These are phyloP conservation scores for Candida sanyaensis DNA, from an alignment of 1,139 yeast genomes.

Conservation along the genomic window DNA sequence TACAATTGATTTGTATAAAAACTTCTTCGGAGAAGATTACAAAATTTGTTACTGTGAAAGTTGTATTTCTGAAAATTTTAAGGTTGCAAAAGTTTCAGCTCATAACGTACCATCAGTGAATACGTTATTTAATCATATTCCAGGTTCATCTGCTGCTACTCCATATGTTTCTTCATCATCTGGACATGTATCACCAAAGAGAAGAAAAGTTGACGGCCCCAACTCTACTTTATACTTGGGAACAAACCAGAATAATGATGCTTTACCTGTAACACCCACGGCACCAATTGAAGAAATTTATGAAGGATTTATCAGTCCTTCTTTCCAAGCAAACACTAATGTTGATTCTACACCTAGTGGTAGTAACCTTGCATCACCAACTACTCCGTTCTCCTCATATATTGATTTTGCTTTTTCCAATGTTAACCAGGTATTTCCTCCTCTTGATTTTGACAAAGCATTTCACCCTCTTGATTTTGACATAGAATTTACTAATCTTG, in stretches of 20 bases:
- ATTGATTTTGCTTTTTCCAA: background rate
- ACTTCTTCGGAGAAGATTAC: conserved; percentile 1
- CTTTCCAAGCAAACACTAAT: background rate
- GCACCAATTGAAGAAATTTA: conserved; percentile 2
- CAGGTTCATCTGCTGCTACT: background rate
- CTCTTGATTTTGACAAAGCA: too few species aligned
- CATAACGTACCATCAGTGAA: background rate
- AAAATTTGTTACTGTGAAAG: conserved; percentile 3
- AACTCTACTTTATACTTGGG: background rate
- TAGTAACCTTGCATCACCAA: background rate
- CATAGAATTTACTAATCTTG: background rate
- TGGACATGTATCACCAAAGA: background rate
- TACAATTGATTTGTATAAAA: conserved; percentile 12
- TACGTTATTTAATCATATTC: conserved; percentile 1
- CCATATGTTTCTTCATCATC: background rate
- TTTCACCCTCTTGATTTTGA: too few species aligned
- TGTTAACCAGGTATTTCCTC: background rate
- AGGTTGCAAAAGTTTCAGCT: background rate
- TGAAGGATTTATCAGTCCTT: background rate
- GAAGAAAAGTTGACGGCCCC: background rate
- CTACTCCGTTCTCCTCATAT: background rate
- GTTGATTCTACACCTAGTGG: background rate
- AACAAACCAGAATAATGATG: background rate
- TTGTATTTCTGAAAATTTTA: background rate
- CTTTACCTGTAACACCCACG: background rate